phyloP scores from a whole-genome alignment of 331 rosid genomes.

The Malus hybrid region DNA sequence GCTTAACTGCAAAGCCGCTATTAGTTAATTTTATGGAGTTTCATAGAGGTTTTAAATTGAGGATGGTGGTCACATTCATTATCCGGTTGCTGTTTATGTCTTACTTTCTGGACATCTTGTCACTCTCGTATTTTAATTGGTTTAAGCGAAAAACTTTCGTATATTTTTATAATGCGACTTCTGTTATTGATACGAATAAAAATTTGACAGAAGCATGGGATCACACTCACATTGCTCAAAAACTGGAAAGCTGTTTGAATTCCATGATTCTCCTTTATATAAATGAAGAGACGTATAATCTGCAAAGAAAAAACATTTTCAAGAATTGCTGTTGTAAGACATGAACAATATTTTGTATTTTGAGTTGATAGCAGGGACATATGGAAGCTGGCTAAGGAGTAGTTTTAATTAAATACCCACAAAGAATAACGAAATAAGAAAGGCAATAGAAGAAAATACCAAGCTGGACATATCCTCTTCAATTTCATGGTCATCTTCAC shows the following conservation, averaged over 20 bases:
- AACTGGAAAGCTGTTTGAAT: slow-evolving; percentile 79
- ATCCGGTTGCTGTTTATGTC: neutral
- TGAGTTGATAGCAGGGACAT: neutral
- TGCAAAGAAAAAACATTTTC: slow-evolving; percentile 24
- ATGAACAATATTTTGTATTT: neutral
- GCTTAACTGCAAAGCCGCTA: neutral
- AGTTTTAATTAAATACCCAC: neutral
- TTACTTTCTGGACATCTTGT: neutral
- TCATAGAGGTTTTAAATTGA: neutral
- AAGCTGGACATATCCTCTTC: slow-evolving; percentile 64
- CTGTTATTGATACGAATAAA: neutral
- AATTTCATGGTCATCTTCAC: slow-evolving; percentile 20
- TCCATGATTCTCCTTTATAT: slow-evolving; percentile 74
- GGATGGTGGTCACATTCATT: neutral
- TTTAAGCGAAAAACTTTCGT: no score
- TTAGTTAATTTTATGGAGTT: neutral
- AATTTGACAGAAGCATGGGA: neutral
- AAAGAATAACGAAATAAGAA: neutral
- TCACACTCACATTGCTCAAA: slow-evolving; percentile 71
- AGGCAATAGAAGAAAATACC: slow-evolving; percentile 36
- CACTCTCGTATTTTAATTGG: neutral
- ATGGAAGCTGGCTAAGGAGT: neutral
- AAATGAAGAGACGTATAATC: slow-evolving; percentile 78
- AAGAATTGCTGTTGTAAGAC: neutral
- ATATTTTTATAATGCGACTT: no score